Conservation (phyloP, 2,329 filamentous ascomycete species). For the Pseudocercospora vitis region DNA sequence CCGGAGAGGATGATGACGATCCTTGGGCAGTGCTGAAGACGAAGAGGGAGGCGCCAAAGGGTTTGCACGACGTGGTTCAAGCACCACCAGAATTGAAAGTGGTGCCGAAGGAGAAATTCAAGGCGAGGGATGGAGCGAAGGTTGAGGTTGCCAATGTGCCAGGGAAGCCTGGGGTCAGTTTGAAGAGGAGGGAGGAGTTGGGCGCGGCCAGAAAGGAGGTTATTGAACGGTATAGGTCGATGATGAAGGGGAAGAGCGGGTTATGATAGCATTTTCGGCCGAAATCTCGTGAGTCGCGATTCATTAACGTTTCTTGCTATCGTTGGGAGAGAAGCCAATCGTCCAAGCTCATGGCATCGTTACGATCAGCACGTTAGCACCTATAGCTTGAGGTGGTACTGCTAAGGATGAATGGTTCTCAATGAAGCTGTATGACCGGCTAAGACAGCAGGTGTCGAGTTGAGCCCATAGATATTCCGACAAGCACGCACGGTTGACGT, state of each 20-base stretch:
- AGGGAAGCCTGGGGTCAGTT: conserved; percentile 65
- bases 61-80: conserved; percentile 61
- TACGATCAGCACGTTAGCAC: no score
- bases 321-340: no score
- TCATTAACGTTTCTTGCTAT: no score
- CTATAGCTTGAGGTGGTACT: no score
- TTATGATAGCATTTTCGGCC: no score
- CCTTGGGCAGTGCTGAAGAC: conserved; percentile 75
- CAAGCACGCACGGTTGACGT: no score
- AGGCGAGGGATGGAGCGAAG: conserved; percentile 63
- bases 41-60: conserved; percentile 58
- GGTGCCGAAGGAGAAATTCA: conserved; percentile 62
- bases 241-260: conserved; percentile 57
- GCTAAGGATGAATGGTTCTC: no score
- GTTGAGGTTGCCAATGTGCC: conserved; percentile 70
- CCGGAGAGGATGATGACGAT: conserved; percentile 62
- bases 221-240: conserved; percentile 70
- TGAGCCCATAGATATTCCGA: no score
- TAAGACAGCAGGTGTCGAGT: no score
- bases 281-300: no score
- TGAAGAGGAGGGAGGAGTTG: conserved; percentile 71
- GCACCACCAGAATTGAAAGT: conserved; percentile 74
- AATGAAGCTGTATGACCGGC: no score
- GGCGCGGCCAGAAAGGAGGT: conserved; percentile 67
- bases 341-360: no score